Evolutionary conservation across 2,329 filamentous ascomycete species (phyloP), one percentile per base, ranked within the genome.

Genomic region (Anthostomella pinea): DNA sequence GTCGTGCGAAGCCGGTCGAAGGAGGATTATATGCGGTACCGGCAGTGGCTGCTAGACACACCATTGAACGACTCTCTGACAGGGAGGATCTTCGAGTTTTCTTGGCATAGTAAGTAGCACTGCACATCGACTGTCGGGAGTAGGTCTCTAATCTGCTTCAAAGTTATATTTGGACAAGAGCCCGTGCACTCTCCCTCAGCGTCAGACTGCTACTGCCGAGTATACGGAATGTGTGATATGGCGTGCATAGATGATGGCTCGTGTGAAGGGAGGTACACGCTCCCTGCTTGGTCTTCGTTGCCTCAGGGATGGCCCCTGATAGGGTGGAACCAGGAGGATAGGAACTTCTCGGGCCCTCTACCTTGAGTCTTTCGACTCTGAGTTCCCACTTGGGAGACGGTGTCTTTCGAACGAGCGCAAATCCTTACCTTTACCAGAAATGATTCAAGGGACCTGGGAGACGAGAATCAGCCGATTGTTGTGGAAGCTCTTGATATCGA

Each of bases 171-270:
- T 48, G 75, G 75, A 35, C 73, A 76, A 45, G 59, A 70, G 16
- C 56, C 70, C 6, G 68, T 82, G 1, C 70, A 81, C 48, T 86
- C 81, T 46, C 82, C 82, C 0, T 63, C 66, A 13, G 77, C 77
- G 1, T 60, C 67, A 29, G 72, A 76, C 7, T 85, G 81, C 54
- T 85, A 85, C 56, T 85, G 82, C 60, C 75, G 80, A 25, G 69
- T 78, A 11, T 86, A 80, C 49, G 81, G 81, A 1, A 49, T 81
- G 17, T 86, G 82, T 57, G 53, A 64, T 32, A 37, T 68, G 23
- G 48, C 61, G 9, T 70, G 67, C 51, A 56, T 64, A 2, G 53
- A 63, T 13, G 62, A 67, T 15, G n/a, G n/a, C n/a, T 66, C 64
- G 17, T 85, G 81, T 51, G 61, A 70, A 4, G 69, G 69, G 3